Percentiles rank a stretch among this genome's conserved stretches.
phyloP scores from a whole-genome alignment of 2,329 filamentous ascomycete genomes.

The Coniochaeta pulveracea region DNA sequence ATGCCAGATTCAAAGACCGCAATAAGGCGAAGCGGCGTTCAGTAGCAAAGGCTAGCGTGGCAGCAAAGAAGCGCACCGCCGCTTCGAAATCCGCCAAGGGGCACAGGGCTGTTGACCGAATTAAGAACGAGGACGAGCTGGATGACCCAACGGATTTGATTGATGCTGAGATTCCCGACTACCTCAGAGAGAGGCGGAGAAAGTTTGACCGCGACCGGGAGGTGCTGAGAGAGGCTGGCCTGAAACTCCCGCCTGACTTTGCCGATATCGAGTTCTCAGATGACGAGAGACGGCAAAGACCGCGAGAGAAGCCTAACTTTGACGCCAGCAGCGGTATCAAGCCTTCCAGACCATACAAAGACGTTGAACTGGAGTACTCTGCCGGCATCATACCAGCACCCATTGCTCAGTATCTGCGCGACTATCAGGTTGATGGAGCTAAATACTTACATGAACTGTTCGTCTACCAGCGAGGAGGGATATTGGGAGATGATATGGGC shows the following conservation, averaged over 20 bases:
- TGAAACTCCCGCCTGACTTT: constrained; percentile 70
- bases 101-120: too few relatives aligned
- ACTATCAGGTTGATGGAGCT: constrained; percentile 82
- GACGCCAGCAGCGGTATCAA: constrained; percentile 39
- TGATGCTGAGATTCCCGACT: constrained; percentile 52
- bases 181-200: constrained; percentile 57
- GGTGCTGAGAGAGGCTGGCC: constrained; percentile 51
- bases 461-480: constrained; percentile 80
- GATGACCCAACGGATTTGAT: constrained; percentile 15
- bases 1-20: constrained; percentile 52
- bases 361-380: constrained; percentile 65
- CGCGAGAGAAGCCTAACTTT: constrained; percentile 63
- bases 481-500: constrained; percentile 96
- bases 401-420: constrained; percentile 82
- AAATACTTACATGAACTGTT: constrained; percentile 81
- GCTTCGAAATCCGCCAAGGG: background rate
- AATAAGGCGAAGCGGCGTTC: constrained; percentile 35
- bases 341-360: constrained; percentile 59
- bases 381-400: constrained; percentile 75
- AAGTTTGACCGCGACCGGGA: constrained; percentile 54
- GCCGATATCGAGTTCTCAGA: constrained; percentile 68
- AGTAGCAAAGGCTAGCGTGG: constrained; percentile 31
- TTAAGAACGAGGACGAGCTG: constrained; percentile 6
- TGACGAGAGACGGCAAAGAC: constrained; percentile 27
- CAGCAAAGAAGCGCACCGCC: constrained; percentile 2